These are phyloP conservation scores for Akebia trifoliata DNA, from an alignment of 164 flowering plant genomes.

Conservation along the genomic window DNA sequence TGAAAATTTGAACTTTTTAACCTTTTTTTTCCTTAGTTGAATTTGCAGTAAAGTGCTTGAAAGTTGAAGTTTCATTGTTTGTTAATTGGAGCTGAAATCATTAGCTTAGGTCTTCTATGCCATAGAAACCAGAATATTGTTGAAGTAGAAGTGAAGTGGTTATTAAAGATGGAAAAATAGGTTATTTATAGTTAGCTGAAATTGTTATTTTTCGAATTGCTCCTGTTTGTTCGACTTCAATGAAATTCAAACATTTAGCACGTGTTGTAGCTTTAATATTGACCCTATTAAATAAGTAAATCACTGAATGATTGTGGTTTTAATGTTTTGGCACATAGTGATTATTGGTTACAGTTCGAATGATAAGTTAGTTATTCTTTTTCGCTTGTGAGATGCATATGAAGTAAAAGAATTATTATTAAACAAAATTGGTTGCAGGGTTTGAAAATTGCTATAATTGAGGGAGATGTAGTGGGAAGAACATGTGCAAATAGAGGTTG, in stretches of 20 bases:
- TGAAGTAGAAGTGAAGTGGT: too few relatives aligned
- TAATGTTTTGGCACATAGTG: not conserved
- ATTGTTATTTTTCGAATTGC: too few relatives aligned
- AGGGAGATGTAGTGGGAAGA: slow-evolving; percentile 98
- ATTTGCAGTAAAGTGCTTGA: not conserved
- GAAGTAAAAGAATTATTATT: not conserved
- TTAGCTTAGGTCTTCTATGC: not conserved
- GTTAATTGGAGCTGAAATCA: not conserved
- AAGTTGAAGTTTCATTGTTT: not conserved
- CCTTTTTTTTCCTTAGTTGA: not conserved
- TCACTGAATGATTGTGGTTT: not conserved
- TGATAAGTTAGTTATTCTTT: not conserved
- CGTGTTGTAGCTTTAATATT: too few relatives aligned
- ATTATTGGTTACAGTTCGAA: not conserved
- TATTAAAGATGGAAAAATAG: too few relatives aligned
- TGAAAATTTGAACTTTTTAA: too few relatives aligned
- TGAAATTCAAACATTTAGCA: too few relatives aligned
- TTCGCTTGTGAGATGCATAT: not conserved
- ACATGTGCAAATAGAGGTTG: slow-evolving; percentile 99
- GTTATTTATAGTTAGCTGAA: too few relatives aligned
- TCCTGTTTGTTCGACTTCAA: too few relatives aligned
- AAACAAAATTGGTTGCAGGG: slow-evolving; percentile 49
- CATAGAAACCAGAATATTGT: too few relatives aligned
- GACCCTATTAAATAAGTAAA: not conserved
- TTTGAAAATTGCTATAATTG: slow-evolving; percentile 90